Conservation (phyloP, 306 rosid species). For the Dalbergia oliveri region DNA sequence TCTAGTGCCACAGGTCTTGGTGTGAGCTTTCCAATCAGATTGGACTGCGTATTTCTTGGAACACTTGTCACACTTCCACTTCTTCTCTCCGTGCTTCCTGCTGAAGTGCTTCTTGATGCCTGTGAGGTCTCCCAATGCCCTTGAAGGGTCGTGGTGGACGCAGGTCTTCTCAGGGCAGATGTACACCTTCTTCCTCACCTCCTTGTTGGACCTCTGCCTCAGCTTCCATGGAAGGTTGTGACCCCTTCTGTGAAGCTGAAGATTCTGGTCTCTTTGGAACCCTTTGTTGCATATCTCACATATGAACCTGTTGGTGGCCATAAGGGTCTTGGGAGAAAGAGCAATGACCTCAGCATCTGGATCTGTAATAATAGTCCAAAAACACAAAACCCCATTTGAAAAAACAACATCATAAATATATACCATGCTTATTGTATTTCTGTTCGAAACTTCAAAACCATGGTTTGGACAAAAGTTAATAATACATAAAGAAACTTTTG, state of each 20-base stretch:
- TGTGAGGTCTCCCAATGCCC: constrained; percentile 96
- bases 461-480: too few species aligned
- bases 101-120: constrained; percentile 96
- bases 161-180: constrained; percentile 91
- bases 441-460: too few species aligned
- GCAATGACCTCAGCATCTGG: constrained; percentile 98
- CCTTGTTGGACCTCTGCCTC: constrained; percentile 74
- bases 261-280: constrained; percentile 95
- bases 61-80: constrained; percentile 98
- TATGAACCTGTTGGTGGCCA: constrained; percentile 91
- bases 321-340: constrained; percentile 87
- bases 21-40: constrained; percentile 98
- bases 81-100: constrained; percentile 94
- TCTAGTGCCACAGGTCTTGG: constrained; percentile 93
- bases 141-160: constrained; percentile 83
- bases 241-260: constrained; percentile 91
- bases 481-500: too few species aligned
- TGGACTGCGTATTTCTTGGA: constrained; percentile 96
- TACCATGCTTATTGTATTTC: too few species aligned
- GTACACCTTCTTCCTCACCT: constrained; percentile 83
- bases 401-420: neutral
- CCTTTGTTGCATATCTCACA: constrained; percentile 99
- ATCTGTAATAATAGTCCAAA: constrained; percentile 52
- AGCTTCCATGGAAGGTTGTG: constrained; percentile 98
- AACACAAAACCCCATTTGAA: neutral